A percentile compares a stretch with the other conserved stretches of the same genome.
Conservation (phyloP, 108 stramenopile species). For the Pseudonitzschia multistriata region DNA sequence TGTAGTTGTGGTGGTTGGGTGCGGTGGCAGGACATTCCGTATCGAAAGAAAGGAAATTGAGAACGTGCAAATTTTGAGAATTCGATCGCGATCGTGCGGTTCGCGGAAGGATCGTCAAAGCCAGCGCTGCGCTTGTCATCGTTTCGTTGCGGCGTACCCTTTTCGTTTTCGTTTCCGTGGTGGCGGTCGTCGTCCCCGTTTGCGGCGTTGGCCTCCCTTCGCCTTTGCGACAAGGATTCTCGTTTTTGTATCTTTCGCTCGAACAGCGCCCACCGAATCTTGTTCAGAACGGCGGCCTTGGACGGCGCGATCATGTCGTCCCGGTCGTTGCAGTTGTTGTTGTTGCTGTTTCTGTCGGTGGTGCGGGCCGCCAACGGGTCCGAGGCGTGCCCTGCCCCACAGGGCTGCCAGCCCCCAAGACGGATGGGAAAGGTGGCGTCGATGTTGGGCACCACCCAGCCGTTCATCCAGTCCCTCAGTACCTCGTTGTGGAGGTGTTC, state of each 20-base stretch:
- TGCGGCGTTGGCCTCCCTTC: not conserved
- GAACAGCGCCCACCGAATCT: conserved; percentile 79
- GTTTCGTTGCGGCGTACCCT: conserved; percentile 30
- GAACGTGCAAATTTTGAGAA: conserved; percentile 50
- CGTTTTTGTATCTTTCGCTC: conserved; percentile 47
- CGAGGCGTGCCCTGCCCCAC: not conserved
- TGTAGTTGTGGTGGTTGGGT: not conserved
- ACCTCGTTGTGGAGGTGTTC: conserved; percentile 80
- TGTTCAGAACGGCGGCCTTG: conserved; percentile 75
- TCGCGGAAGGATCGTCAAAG: not conserved
- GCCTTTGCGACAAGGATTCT: not conserved
- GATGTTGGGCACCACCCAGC: conserved; percentile 74
- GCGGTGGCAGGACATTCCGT: not conserved
- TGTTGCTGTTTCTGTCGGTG: not conserved
- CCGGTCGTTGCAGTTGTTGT: not conserved
- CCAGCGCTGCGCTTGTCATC: not conserved
- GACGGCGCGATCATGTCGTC: conserved; percentile 54
- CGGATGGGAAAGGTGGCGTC: not conserved
- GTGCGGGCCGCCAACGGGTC: not conserved
- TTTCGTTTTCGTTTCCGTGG: not conserved
- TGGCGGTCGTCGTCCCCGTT: not conserved
- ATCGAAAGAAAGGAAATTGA: conserved; percentile 67
- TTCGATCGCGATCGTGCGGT: conserved; percentile 1
- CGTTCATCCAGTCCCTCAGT: conserved; percentile 59
- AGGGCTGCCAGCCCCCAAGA: conserved; percentile 66